Evolutionary conservation across 202 grass and related monocot species (phyloP), one percentile per base, ranked within the genome.

Genomic region (Carex arenaria): DNA sequence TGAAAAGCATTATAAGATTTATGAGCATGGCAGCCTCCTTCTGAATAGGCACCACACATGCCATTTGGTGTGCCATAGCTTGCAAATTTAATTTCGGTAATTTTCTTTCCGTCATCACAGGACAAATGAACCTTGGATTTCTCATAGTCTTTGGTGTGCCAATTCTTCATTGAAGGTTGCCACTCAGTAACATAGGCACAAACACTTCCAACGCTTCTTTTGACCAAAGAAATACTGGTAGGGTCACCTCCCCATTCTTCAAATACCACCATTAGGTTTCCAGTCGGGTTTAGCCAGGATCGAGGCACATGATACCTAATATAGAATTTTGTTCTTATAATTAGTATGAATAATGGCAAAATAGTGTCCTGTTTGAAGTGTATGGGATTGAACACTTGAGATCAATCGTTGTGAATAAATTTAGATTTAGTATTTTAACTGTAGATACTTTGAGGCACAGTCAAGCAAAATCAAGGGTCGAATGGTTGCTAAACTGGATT

Each of bases 181-280:
- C 96, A 96, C 78, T 99, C 96, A n/a, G 91, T 95, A 13, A 99
- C 90, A 70, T 96, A 91, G 64, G 96, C 96, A 60, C 96, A 99
- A 15, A 89, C 72, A 62, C 88, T 92, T 82, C 89, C 88, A 18
- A 80, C 72, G 13, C 78, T 96, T 85, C 96, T 89, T 88, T 96
- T 99, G 73, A 92, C 91, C 85, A 99, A 85, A 20, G 89, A 87
- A 76, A 99, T 96, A 47, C 84, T 82, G 0, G 88, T 82, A 19
- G 93, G 89, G 51, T 99, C 93, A 77, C 96, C 96, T 3, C 93
- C 96, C 85, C 88, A 96, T 88, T 99, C 96, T 85, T 99, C 96
- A 20, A 99, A 96, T 81, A 99, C 81, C 54, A 99, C 96, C 82
- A 96, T 51, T 80, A 99, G 88, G 85, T 99, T 99, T 2, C 96